These are phyloP conservation scores for Fusarium robinianum DNA, from an alignment of 2,329 filamentous ascomycete genomes.

Conservation along the genomic window DNA sequence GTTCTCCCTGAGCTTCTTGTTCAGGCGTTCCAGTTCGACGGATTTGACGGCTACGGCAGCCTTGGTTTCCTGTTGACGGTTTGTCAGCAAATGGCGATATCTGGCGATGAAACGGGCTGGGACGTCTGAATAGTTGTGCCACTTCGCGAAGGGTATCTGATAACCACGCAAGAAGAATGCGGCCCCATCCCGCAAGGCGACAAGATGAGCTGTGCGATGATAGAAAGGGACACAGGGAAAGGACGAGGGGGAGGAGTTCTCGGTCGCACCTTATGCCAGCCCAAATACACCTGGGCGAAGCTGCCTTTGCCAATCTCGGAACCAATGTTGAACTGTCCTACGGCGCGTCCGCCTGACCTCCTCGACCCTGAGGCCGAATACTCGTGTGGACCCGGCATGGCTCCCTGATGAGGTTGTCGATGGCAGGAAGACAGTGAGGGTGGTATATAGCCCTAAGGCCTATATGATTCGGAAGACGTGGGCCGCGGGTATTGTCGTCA, in stretches of 20 bases:
- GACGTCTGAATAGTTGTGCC: constrained; percentile 1
- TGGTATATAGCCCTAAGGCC: constrained; percentile 43
- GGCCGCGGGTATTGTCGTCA: constrained; percentile 44
- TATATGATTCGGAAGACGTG: constrained; percentile 44
- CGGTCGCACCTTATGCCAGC: constrained; percentile 71
- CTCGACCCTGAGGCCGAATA: constrained; percentile 43
- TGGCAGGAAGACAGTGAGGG: constrained; percentile 41
- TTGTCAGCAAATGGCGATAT: constrained; percentile 9
- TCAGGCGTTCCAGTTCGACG: constrained; percentile 86
- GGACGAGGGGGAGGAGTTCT: constrained; percentile 5
- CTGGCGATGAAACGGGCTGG: neutral
- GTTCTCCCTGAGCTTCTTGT: constrained; percentile 96
- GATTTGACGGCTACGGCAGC: constrained; percentile 94
- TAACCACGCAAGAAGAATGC: constrained; percentile 5
- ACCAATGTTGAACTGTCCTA: constrained; percentile 81
- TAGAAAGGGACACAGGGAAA: constrained; percentile 12
- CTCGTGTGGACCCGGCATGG: constrained; percentile 48
- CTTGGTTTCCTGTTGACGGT: constrained; percentile 66
- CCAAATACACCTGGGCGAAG: constrained; percentile 94
- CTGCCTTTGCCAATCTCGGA: constrained; percentile 96
- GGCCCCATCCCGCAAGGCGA: constrained; percentile 12
- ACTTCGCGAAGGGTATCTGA: constrained; percentile 1
- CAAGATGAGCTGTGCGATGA: constrained; percentile 13
- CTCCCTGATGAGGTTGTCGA: constrained; percentile 42
- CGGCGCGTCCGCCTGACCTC: constrained; percentile 42